Evolutionary conservation across 2,329 filamentous ascomycete genomes (phyloP).

Genomic region (Paracoccidioides brasiliensis): DNA sequence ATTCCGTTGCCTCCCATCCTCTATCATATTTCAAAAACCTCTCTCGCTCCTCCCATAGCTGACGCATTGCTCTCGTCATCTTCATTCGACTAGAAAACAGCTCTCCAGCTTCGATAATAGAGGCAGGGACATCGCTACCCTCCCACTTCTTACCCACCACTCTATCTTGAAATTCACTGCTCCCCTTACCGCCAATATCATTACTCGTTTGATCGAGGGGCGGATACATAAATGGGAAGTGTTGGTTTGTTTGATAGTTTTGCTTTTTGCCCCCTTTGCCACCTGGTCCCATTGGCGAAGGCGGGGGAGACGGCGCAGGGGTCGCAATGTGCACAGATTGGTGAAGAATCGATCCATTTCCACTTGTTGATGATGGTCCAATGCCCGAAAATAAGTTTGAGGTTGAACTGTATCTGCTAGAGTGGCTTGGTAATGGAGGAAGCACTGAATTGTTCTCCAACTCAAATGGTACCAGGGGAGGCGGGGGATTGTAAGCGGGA

Average conservation of each 20-base stretch:
- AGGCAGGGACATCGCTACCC: conserved; percentile 78
- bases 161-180: conserved; percentile 49
- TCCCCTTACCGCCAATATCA: conserved; percentile 77
- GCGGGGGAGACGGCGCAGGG: conserved; percentile 86
- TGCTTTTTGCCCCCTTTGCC: conserved; percentile 96
- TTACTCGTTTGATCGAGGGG: conserved; percentile 82
- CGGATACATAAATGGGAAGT: conserved; percentile 95
- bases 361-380: conserved; percentile 34
- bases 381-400: conserved; percentile 49
- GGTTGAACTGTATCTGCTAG: conserved; percentile 46
- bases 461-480: conserved; percentile 69
- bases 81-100: conserved; percentile 81
- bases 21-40: conserved; percentile 83
- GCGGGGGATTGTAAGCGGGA: conserved; percentile 85
- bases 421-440: conserved; percentile 64
- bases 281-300: conserved; percentile 68
- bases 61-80: conserved; percentile 80
- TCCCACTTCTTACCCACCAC: conserved; percentile 72
- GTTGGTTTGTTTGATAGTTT: conserved; percentile 98
- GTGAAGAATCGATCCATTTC: conserved; percentile 63
- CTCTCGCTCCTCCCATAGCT: conserved; percentile 90
- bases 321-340: conserved; percentile 98
- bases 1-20: conserved; percentile 57
- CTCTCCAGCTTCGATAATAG: conserved; percentile 87
- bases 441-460: conserved; percentile 83